These are phyloP conservation scores for Blastomyces percursus DNA, from an alignment of 2,329 filamentous ascomycete genomes.

Conservation along the genomic window DNA sequence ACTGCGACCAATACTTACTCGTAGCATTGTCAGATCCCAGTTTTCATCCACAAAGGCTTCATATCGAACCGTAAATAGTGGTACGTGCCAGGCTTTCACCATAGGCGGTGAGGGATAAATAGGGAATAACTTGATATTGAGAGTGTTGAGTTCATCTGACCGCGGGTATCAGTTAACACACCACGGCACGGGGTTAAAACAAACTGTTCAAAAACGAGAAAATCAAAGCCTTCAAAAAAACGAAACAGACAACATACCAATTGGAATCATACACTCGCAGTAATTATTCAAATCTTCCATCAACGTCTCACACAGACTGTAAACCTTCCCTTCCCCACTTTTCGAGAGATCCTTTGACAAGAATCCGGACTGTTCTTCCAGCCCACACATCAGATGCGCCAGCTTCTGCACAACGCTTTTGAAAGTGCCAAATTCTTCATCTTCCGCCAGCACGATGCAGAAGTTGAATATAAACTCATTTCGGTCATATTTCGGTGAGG, in stretches of 20 bases:
- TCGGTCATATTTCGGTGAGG: conserved; percentile 68
- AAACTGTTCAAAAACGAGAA: neutral
- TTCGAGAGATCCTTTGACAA: conserved; percentile 42
- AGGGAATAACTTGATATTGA: conserved; percentile 93
- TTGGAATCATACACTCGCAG: conserved; percentile 96
- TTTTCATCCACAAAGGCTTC: conserved; percentile 44
- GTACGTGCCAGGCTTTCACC: conserved; percentile 82
- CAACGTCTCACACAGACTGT: conserved; percentile 69
- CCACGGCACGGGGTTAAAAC: neutral
- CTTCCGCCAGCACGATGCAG: conserved; percentile 64
- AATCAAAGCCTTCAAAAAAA: neutral
- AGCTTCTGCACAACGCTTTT: conserved; percentile 78
- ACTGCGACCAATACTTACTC: conserved; percentile 25
- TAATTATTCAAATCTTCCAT: conserved; percentile 94
- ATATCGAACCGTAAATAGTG: conserved; percentile 55
- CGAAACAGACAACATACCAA: conserved; percentile 47
- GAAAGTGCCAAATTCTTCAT: conserved; percentile 63
- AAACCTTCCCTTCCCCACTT: conserved; percentile 42
- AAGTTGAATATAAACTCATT: conserved; percentile 99
- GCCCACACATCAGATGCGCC: conserved; percentile 70
- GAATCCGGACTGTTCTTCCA: conserved; percentile 86
- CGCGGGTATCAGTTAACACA: conserved; percentile 9
- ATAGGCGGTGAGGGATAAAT: conserved; percentile 64
- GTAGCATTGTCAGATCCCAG: conserved; percentile 45
- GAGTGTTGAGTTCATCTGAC: conserved; percentile 81